phyloP scores from a whole-genome alignment of 2,329 filamentous ascomycete genomes.

The Dothistroma pini region DNA sequence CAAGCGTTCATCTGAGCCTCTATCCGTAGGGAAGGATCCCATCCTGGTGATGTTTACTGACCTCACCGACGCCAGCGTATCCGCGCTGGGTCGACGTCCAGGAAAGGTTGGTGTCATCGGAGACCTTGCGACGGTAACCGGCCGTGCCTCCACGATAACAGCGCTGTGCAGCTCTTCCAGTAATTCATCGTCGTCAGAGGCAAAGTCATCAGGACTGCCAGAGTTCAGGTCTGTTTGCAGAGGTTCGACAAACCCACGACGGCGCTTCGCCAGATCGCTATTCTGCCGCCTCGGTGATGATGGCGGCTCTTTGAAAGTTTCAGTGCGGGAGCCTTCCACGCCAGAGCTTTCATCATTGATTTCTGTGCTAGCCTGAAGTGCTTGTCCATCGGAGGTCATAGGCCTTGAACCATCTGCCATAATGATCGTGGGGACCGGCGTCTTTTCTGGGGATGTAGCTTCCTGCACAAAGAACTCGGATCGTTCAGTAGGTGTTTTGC shows the following conservation, averaged over 20 bases:
- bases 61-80: conserved; percentile 22
- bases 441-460: background rate
- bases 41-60: conserved; percentile 24
- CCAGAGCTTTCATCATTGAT: background rate
- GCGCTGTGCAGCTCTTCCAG: conserved; percentile 80
- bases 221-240: conserved; percentile 36
- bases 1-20: background rate
- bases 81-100: conserved; percentile 30
- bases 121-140: conserved; percentile 75
- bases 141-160: conserved; percentile 77
- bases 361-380: background rate
- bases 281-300: conserved; percentile 13
- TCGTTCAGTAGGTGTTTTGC: conserved; percentile 16
- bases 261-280: conserved; percentile 36
- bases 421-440: conserved; percentile 15
- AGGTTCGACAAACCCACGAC: conserved; percentile 40
- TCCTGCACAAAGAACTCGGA: conserved; percentile 4
- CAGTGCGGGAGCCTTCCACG: background rate
- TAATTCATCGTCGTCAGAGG: conserved; percentile 62
- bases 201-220: conserved; percentile 47
- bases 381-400: conserved; percentile 8
- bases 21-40: conserved; percentile 10
- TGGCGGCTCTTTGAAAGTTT: background rate
- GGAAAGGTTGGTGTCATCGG: conserved; percentile 66
- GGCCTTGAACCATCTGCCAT: conserved; percentile 24